phyloP scores from a whole-genome alignment of 208 protist species.

The Acanthamoeba healyi region DNA sequence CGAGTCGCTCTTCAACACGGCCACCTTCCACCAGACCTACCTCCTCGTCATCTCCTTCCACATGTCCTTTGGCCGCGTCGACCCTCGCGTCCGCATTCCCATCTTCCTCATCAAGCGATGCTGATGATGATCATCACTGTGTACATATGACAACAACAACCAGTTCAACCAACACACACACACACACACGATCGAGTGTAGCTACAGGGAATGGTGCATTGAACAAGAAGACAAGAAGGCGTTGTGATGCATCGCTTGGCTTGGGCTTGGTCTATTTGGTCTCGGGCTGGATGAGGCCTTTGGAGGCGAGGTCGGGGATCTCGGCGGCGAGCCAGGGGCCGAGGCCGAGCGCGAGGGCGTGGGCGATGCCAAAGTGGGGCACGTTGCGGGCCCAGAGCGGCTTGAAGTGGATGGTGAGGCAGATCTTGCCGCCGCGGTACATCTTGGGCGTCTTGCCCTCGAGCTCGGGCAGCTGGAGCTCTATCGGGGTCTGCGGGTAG shows the following conservation, averaged over 20 bases:
- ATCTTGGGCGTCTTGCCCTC: constrained; percentile 99
- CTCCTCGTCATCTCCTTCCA: constrained; percentile 12
- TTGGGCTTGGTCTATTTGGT: neutral
- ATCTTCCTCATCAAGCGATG: constrained; percentile 65
- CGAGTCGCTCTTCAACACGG: constrained; percentile 34
- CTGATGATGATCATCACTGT: constrained; percentile 72
- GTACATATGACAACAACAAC: constrained; percentile 41
- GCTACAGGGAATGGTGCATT: too few relatives aligned
- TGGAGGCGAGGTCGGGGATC: constrained; percentile 96
- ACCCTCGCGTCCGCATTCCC: neutral
- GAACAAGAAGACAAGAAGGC: too few relatives aligned
- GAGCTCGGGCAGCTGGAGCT: constrained; percentile 97
- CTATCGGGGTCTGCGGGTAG: constrained; percentile 96
- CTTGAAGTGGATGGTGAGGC: constrained; percentile 98
- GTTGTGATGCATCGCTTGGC: too few relatives aligned
- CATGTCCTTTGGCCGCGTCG: constrained; percentile 21
- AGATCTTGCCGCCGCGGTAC: constrained; percentile 99
- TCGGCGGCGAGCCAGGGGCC: constrained; percentile 98
- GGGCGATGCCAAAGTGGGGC: constrained; percentile 98
- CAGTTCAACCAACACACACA: neutral
- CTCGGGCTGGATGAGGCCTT: constrained; percentile 83
- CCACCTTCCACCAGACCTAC: constrained; percentile 47
- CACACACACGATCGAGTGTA: neutral
- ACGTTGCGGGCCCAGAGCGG: constrained; percentile 97
- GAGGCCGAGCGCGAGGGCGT: constrained; percentile 96